A percentile compares a stretch with the other conserved stretches of the same genome.
Conservation (phyloP, 805 yeast species). For the Barnettozyma wickerhamii region DNA sequence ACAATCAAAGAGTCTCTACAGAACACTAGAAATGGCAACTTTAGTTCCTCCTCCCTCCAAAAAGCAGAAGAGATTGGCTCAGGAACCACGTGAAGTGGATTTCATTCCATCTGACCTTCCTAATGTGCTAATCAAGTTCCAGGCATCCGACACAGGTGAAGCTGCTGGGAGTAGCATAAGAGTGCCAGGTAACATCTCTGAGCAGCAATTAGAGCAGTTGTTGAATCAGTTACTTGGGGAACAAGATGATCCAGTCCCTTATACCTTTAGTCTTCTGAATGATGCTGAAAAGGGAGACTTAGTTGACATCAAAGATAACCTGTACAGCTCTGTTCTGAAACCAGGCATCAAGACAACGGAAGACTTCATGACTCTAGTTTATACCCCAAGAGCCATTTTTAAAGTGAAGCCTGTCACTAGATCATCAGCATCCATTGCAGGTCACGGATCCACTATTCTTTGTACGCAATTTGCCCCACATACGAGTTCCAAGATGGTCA, state of each 20-base stretch:
- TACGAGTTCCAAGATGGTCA: constrained; percentile 77
- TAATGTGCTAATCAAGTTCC: constrained; percentile 81
- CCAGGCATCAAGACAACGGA: constrained; percentile 89
- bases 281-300: constrained; percentile 39
- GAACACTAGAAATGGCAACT: constrained; percentile 65
- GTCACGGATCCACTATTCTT: constrained; percentile 91
- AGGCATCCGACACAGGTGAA: constrained; percentile 92
- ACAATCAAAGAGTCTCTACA: too few relatives aligned
- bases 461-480: constrained; percentile 93
- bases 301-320: constrained; percentile 71
- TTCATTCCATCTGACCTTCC: constrained; percentile 77
- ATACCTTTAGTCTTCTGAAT: constrained; percentile 67
- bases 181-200: constrained; percentile 87
- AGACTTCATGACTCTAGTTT: constrained; percentile 85
- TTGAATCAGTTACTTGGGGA: constrained; percentile 73
- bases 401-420: constrained; percentile 89
- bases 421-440: constrained; percentile 87
- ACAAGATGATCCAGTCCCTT: constrained; percentile 74
- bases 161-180: constrained; percentile 77
- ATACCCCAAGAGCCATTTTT: constrained; percentile 93
- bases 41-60: constrained; percentile 91
- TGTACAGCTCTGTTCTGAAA: constrained; percentile 76
- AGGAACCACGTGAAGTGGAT: constrained; percentile 70
- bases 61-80: constrained; percentile 80
- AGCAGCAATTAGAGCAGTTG: constrained; percentile 81